phyloP scores from a whole-genome alignment of 2,329 filamentous ascomycete species.

The Colletotrichum simmondsii region DNA sequence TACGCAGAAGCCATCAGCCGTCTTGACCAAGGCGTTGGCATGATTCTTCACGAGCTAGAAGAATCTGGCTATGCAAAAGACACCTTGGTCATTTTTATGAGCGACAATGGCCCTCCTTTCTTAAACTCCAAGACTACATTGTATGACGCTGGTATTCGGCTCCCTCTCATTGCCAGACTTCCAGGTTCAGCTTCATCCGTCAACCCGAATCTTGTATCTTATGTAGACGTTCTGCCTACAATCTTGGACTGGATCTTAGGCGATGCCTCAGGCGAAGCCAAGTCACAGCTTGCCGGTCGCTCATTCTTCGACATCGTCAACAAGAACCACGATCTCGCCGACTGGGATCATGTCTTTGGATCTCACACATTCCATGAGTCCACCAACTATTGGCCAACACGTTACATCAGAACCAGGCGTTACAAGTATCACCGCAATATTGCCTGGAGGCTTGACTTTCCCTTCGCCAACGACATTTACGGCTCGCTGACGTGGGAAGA shows the following conservation, averaged over 20 bases:
- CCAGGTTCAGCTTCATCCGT: not conserved
- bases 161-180: not conserved
- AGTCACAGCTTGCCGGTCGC: not conserved
- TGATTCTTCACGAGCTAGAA: not conserved
- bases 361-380: conserved; percentile 64
- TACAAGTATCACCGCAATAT: not conserved
- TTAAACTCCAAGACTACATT: conserved; percentile 63
- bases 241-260: not conserved
- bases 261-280: not conserved
- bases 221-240: not conserved
- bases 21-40: conserved; percentile 9
- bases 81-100: conserved; percentile 58
- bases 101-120: conserved; percentile 61
- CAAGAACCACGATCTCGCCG: conserved; percentile 36
- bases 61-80: conserved; percentile 42
- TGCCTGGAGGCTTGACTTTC: not conserved
- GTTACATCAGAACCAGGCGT: conserved; percentile 52
- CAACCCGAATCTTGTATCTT: not conserved
- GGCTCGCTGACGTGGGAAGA: not conserved
- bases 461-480: not conserved
- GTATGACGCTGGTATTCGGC: conserved; percentile 46
- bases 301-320: not conserved
- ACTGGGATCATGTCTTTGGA: conserved; percentile 54
- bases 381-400: conserved; percentile 61
- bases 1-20: conserved; percentile 41